phyloP scores from a whole-genome alignment of 2,329 filamentous ascomycete genomes.

The Aspergillus brasiliensis region DNA sequence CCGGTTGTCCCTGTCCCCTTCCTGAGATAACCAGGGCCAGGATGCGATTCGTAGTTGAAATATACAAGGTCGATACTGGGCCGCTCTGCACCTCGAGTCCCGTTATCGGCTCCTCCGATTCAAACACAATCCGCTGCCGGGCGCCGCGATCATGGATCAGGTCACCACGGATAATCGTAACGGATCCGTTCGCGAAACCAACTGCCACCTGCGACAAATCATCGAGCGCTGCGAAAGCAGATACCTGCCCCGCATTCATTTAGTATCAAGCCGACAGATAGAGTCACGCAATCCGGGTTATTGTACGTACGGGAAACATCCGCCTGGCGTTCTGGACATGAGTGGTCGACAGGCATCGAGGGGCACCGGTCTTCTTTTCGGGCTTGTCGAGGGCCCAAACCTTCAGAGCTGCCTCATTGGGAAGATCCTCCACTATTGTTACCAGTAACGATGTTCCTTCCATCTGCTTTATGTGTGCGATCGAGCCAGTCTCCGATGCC shows the following conservation, averaged over 20 bases:
- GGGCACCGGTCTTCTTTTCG: slow-evolving; percentile 89
- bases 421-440: slow-evolving; percentile 79
- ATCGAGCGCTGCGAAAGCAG: slow-evolving; percentile 82
- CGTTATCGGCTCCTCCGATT: slow-evolving; percentile 94
- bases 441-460: slow-evolving; percentile 83
- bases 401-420: slow-evolving; percentile 83
- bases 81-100: slow-evolving; percentile 76
- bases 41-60: slow-evolving; percentile 86
- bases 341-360: slow-evolving; percentile 83
- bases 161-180: slow-evolving; percentile 91
- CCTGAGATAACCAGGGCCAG: slow-evolving; percentile 84
- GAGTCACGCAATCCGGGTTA: background rate
- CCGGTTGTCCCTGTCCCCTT: slow-evolving; percentile 83
- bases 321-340: slow-evolving; percentile 86
- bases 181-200: slow-evolving; percentile 92
- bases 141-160: slow-evolving; percentile 93
- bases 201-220: slow-evolving; percentile 92
- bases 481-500: slow-evolving; percentile 73
- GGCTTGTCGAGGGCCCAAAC: slow-evolving; percentile 97
- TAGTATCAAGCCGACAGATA: background rate
- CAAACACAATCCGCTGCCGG: slow-evolving; percentile 90
- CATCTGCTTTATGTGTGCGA: slow-evolving; percentile 91
- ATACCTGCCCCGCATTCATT: slow-evolving; percentile 51
- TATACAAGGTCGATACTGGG: slow-evolving; percentile 75
- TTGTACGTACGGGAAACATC: slow-evolving; percentile 74